Evolutionary conservation across 164 flowering plant genomes (phyloP), one percentile per base, ranked within the genome.

Genomic region (Kalanchoe fedtschenkoi): DNA sequence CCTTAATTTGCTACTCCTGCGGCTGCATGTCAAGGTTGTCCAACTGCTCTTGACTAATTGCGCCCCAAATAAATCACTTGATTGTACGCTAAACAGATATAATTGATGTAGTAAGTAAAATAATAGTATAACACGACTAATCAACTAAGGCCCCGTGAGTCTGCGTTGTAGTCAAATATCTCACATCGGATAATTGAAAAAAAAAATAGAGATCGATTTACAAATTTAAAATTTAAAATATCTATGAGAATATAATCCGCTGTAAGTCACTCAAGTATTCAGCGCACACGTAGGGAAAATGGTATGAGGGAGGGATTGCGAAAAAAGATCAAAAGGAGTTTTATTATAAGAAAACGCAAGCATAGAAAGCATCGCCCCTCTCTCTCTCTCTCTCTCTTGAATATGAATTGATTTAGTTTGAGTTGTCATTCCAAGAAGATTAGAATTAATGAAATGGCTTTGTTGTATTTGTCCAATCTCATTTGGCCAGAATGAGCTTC

Each of bases 11-110:
- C 32, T 51, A 51, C 56, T 26, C 32, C 17, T 51, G 13, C 16
- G 17, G 11, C 56, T 51, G 26, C 32, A 26, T 51, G 56, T 51
- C 56, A 26, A 26, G 56, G 56, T 51, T 51, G 56, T 51, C 56
- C 56, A 51, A 51, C 56, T 51, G 54, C 54, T 29, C 21, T 47
- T 47, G 56, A 51, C 56, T 51, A 51, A 51, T 10, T 51, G 56
- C 32, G 26, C 32, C 11, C 26, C 32, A 51, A 51, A 24, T 51
- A 51, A 24, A 51, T 51, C 15, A 28, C 32, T 3, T 51, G 26
- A 51, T 32, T 51, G 56, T 26, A 10, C 32, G 32, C 56, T 11
- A 51, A 51, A 51, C 56, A n/a, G n/a, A n/a, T n/a, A 51, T 26
- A 51, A 26, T 51, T n/a, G 16, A 24, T 51, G n/a, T n/a, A n/a